phyloP scores from a whole-genome alignment of 441 rosid genomes.

The Syzygium malaccense region DNA sequence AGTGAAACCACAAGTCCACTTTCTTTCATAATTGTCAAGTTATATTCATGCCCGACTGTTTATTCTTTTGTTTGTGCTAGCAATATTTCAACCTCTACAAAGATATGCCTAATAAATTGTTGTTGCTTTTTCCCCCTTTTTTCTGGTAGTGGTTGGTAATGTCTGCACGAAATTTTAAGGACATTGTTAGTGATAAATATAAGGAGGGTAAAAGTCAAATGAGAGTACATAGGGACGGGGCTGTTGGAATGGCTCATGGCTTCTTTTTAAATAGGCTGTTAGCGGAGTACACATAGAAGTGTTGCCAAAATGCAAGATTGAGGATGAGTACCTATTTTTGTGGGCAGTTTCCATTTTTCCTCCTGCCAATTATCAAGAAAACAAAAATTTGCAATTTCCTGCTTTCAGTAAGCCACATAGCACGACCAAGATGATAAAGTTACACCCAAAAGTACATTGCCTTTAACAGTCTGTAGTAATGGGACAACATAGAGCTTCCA shows the following conservation, averaged over 20 bases:
- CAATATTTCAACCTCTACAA: background rate
- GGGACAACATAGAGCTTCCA: background rate
- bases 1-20: background rate
- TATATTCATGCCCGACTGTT: background rate
- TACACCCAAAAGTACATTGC: background rate
- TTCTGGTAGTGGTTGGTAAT: background rate
- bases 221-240: background rate
- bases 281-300: background rate
- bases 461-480: background rate
- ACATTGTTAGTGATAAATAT: background rate
- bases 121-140: background rate
- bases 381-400: background rate
- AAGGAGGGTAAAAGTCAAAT: background rate
- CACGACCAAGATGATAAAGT: background rate
- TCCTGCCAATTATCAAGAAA: background rate
- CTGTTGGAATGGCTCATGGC: background rate
- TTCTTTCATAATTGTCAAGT: background rate
- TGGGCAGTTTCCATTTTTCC: background rate
- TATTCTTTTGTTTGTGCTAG: background rate
- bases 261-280: background rate
- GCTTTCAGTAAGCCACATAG: background rate
- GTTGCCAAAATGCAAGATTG: background rate
- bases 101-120: background rate
- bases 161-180: background rate
- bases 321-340: background rate